Evolutionary conservation across 495 filamentous ascomycete genomes (phyloP).

Genomic region (Tuber calosporum): DNA sequence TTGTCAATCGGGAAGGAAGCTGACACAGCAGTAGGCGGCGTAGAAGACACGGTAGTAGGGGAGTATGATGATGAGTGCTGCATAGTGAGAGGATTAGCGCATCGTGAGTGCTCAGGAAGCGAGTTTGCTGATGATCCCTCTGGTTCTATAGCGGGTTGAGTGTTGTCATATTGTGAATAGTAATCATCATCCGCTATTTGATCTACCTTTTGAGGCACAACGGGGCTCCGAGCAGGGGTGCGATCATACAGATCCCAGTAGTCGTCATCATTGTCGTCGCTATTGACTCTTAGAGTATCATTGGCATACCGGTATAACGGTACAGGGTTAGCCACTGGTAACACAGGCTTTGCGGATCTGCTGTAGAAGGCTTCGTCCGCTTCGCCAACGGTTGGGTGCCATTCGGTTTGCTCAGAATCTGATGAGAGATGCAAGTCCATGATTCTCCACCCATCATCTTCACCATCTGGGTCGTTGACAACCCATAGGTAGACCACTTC

Average conservation of each 20-base stretch:
- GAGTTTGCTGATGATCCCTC: constrained; percentile 30
- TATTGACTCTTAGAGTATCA: constrained; percentile 31
- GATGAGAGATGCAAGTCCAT: constrained; percentile 62
- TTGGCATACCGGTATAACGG: neutral
- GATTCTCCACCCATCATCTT: constrained; percentile 70
- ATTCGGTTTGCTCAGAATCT: constrained; percentile 27
- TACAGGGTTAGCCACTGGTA: constrained; percentile 22
- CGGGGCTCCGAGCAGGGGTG: constrained; percentile 70
- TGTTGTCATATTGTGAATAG: constrained; percentile 76
- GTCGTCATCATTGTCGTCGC: constrained; percentile 74
- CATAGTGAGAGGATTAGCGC: constrained; percentile 16
- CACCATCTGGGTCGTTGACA: constrained; percentile 58
- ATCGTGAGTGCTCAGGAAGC: constrained; percentile 23
- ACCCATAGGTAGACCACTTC: constrained; percentile 60
- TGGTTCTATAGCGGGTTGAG: constrained; percentile 80
- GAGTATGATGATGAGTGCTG: constrained; percentile 18
- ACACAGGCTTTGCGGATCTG: constrained; percentile 17
- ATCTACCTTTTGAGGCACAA: constrained; percentile 44
- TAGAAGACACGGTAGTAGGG: constrained; percentile 26
- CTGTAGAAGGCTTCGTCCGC: constrained; percentile 44
- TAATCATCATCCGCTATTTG: constrained; percentile 59
- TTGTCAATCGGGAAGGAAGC: constrained; percentile 25
- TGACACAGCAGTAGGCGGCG: constrained; percentile 25
- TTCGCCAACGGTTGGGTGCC: constrained; percentile 28
- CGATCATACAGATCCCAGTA: constrained; percentile 95